Evolutionary conservation across 805 yeast species (phyloP).

Genomic region (Candida andamanensis): DNA sequence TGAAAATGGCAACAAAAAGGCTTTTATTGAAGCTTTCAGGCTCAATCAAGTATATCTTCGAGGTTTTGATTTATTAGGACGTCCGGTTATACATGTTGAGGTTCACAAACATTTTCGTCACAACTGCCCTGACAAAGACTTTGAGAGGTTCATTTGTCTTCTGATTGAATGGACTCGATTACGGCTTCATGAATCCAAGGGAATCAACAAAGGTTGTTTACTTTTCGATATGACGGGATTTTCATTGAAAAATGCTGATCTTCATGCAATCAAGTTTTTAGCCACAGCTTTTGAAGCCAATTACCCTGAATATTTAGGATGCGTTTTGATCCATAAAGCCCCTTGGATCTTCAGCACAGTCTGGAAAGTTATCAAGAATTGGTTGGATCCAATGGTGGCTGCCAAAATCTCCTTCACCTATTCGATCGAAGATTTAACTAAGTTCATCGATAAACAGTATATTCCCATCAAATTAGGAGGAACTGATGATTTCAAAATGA

Average conservation of each 20-base stretch:
- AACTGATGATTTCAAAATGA: slow-evolving; percentile 46
- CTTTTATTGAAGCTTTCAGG: slow-evolving; percentile 49
- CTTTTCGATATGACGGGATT: slow-evolving; percentile 81
- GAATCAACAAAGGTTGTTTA: slow-evolving; percentile 57
- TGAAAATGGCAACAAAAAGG: slow-evolving; percentile 28
- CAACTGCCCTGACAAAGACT: slow-evolving; percentile 52
- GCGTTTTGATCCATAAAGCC: slow-evolving; percentile 79
- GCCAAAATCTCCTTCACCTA: slow-evolving; percentile 80
- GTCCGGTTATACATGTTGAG: slow-evolving; percentile 76
- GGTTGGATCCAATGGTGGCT: slow-evolving; percentile 95
- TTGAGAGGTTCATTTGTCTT: slow-evolving; percentile 65
- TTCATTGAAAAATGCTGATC: slow-evolving; percentile 85
- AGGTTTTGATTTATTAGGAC: slow-evolving; percentile 63
- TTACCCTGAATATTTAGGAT: slow-evolving; percentile 88
- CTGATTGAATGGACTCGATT: slow-evolving; percentile 74
- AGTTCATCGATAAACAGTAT: slow-evolving; percentile 50
- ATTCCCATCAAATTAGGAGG: slow-evolving; percentile 76
- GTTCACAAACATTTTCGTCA: slow-evolving; percentile 60
- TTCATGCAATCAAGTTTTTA: slow-evolving; percentile 79
- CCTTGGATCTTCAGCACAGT: slow-evolving; percentile 94
- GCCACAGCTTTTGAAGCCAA: slow-evolving; percentile 85
- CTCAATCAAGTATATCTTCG: slow-evolving; percentile 63
- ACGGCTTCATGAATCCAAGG: slow-evolving; percentile 51
- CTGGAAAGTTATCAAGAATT: slow-evolving; percentile 82
- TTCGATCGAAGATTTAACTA: slow-evolving; percentile 53